phyloP scores from a whole-genome alignment of 2,329 filamentous ascomycete species.

The Cordyceps pruinosa region DNA sequence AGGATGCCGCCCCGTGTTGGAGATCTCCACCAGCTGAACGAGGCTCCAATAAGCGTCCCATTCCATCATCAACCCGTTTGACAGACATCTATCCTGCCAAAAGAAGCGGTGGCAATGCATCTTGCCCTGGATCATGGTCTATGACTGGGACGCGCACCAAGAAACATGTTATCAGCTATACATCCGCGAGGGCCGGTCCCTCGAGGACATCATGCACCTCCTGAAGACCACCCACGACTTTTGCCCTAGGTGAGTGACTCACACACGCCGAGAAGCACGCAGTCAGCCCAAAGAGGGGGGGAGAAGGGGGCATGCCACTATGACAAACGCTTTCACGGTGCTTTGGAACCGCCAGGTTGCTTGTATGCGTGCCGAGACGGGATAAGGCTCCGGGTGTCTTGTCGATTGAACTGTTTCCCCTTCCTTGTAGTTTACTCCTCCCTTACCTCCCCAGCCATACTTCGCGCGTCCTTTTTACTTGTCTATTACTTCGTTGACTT shows the following conservation, averaged over 20 bases:
- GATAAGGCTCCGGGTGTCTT: neutral
- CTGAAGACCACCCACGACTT: slow-evolving; percentile 61
- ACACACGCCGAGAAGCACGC: slow-evolving; percentile 12
- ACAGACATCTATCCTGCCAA: neutral
- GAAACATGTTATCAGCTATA: slow-evolving; percentile 54
- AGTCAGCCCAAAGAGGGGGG: slow-evolving; percentile 8
- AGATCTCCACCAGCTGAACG: slow-evolving; percentile 5
- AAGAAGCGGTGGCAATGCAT: slow-evolving; percentile 1
- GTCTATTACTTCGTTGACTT: slow-evolving; percentile 10
- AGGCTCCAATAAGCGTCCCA: neutral
- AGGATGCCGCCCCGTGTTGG: neutral
- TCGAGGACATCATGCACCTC: slow-evolving; percentile 68
- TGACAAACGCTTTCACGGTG: neutral
- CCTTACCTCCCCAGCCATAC: neutral
- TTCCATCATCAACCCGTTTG: too few relatives aligned
- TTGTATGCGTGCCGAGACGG: neutral
- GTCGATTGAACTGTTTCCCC: neutral
- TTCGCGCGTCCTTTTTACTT: neutral
- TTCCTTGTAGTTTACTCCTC: neutral
- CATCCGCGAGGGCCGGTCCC: slow-evolving; percentile 64
- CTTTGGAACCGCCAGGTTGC: neutral
- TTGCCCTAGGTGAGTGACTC: slow-evolving; percentile 59
- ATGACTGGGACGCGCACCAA: slow-evolving; percentile 39
- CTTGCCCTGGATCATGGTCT: slow-evolving; percentile 32
- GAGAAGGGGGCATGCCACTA: neutral